Evolutionary conservation across 2,329 filamentous ascomycete genomes (phyloP).

Genomic region (Aschersonia sp.): DNA sequence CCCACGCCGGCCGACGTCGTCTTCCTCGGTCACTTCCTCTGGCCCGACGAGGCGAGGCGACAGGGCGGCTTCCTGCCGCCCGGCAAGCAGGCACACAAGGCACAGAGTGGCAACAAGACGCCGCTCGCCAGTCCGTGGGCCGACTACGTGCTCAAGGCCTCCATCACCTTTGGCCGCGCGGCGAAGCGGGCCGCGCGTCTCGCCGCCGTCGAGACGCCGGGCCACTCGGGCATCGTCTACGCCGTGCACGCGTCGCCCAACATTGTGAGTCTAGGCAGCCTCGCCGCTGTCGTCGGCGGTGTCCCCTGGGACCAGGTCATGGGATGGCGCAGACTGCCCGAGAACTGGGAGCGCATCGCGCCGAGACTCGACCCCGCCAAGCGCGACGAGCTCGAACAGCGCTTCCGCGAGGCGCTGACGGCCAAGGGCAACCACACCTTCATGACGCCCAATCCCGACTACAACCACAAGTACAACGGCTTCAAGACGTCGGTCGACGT

Average conservation of each 20-base stretch:
- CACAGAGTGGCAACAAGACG: background rate
- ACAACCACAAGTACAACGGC: background rate
- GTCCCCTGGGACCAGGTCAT: conserved; percentile 1
- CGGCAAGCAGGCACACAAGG: background rate
- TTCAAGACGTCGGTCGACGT: background rate
- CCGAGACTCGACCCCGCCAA: background rate
- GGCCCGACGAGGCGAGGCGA: background rate
- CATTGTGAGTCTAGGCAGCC: background rate
- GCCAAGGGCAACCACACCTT: background rate
- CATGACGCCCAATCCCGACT: background rate
- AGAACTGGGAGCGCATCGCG: background rate
- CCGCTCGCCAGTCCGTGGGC: background rate
- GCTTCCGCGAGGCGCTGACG: background rate
- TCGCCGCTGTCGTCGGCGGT: background rate
- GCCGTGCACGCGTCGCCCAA: background rate
- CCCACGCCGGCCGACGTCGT: background rate
- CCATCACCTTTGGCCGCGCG: background rate
- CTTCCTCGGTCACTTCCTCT: background rate
- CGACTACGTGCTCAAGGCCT: background rate
- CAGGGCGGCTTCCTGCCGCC: background rate
- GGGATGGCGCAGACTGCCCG: conserved; percentile 1
- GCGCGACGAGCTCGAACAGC: background rate
- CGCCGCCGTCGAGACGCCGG: background rate
- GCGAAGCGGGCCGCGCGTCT: conserved; percentile 1
- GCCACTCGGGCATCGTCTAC: background rate